A percentile compares a stretch with the other conserved stretches of the same genome.
These are phyloP conservation scores for Stephanodiscus triporus DNA, from an alignment of 108 stramenopile species.

Conservation along the genomic window DNA sequence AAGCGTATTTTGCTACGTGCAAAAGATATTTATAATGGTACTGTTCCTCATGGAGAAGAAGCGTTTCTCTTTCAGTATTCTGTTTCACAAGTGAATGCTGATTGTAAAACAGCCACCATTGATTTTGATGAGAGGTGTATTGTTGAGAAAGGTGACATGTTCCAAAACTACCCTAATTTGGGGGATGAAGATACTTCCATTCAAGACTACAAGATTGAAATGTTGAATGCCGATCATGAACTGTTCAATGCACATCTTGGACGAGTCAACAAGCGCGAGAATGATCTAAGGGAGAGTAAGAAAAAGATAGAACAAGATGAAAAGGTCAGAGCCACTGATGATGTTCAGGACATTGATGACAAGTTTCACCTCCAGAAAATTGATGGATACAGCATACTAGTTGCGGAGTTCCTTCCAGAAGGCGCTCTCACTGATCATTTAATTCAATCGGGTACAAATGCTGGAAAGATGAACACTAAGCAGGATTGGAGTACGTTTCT, in stretches of 20 bases:
- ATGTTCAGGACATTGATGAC: constrained; percentile 1
- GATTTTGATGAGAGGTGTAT: constrained; percentile 12
- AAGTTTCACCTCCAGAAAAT: neutral
- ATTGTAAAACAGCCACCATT: constrained; percentile 17
- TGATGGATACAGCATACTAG: neutral
- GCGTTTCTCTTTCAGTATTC: constrained; percentile 11
- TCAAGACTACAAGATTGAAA: constrained; percentile 5
- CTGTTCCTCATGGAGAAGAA: constrained; percentile 13
- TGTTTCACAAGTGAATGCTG: constrained; percentile 8
- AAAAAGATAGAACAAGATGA: constrained; percentile 7
- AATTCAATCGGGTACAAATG: neutral
- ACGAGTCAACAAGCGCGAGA: constrained; percentile 5
- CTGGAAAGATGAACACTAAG: neutral
- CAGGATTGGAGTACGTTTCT: constrained; percentile 9
- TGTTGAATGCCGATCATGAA: constrained; percentile 21
- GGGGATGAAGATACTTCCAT: constrained; percentile 1
- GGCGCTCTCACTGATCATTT: neutral
- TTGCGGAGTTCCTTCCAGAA: neutral
- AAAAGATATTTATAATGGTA: constrained; percentile 7
- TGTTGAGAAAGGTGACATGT: constrained; percentile 2
- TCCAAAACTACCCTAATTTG: constrained; percentile 15
- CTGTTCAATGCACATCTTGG: constrained; percentile 15
- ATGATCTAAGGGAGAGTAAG: neutral
- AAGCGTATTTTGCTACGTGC: constrained; percentile 2
- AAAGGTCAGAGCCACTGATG: neutral